A percentile compares a stretch with the other conserved stretches of the same genome.
Conservation (phyloP, 495 filamentous ascomycete species). For the Penicillium arizonense region DNA sequence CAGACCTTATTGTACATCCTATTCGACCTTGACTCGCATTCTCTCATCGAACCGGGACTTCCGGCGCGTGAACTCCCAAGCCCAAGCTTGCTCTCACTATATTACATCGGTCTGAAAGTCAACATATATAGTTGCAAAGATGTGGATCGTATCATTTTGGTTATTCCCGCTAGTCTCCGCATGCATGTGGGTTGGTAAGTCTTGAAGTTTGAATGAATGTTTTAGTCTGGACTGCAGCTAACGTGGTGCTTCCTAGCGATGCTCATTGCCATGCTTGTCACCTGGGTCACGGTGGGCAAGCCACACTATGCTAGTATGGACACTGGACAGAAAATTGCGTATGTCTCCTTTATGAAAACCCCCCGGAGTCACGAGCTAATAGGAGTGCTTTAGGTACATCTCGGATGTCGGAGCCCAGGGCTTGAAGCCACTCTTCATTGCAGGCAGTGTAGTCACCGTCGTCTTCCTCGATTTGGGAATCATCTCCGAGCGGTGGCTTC, state of each 20-base stretch:
- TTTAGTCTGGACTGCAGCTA: conserved; percentile 1
- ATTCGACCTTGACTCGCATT: neutral
- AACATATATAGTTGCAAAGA: conserved; percentile 16
- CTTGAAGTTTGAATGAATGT: conserved; percentile 24
- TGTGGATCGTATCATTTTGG: conserved; percentile 63
- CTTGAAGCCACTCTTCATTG: conserved; percentile 86
- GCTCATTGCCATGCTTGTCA: conserved; percentile 65
- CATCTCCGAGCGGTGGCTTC: conserved; percentile 75
- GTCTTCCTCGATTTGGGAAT: conserved; percentile 84
- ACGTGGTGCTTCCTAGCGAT: conserved; percentile 42
- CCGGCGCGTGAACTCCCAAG: too few relatives aligned
- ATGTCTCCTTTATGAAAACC: conserved; percentile 27
- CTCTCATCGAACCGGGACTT: neutral
- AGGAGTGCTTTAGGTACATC: conserved; percentile 44
- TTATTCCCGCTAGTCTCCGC: conserved; percentile 78
- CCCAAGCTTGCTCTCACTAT: neutral
- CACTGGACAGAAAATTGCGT: conserved; percentile 68
- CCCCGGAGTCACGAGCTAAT: conserved; percentile 1
- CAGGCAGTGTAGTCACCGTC: conserved; percentile 74
- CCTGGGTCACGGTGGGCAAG: conserved; percentile 63
- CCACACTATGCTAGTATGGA: conserved; percentile 68
- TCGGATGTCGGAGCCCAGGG: conserved; percentile 76
- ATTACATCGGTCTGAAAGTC: neutral
- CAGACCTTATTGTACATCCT: neutral
- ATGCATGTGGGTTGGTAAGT: conserved; percentile 72